Evolutionary conservation across 495 filamentous ascomycete genomes (phyloP).

Genomic region (Antarctomyces pellizariae): DNA sequence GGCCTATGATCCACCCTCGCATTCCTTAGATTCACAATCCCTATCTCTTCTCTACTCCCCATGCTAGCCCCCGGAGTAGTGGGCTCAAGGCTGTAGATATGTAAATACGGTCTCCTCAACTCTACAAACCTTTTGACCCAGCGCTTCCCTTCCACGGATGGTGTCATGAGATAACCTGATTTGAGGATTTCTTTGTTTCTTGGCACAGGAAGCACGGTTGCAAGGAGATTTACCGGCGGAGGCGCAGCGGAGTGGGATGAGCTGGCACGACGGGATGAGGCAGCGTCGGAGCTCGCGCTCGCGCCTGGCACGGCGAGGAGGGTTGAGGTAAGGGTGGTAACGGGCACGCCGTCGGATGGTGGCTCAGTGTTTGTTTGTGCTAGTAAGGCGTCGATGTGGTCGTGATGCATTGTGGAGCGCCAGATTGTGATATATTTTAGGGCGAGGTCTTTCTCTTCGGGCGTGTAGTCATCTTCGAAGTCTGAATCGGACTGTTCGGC

Average conservation of each 20-base stretch:
- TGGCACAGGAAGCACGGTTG: constrained; percentile 42
- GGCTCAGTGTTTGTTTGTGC: constrained; percentile 54
- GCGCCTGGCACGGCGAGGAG: constrained; percentile 14
- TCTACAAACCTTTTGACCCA: constrained; percentile 90
- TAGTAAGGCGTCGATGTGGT: constrained; percentile 48
- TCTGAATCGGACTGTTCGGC: constrained; percentile 3
- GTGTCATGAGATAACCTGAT: constrained; percentile 62
- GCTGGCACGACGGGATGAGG: constrained; percentile 5
- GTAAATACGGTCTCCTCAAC: constrained; percentile 75
- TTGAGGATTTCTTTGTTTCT: constrained; percentile 60
- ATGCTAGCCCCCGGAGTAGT: too few species aligned
- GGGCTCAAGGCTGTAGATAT: too few species aligned
- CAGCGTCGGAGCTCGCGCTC: constrained; percentile 3
- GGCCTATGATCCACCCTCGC: constrained; percentile 71
- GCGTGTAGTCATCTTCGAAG: constrained; percentile 21
- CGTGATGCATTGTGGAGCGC: constrained; percentile 49
- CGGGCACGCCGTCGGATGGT: constrained; percentile 39
- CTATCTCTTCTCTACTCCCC: constrained; percentile 71
- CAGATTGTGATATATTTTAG: constrained; percentile 56
- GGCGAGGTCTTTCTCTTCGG: constrained; percentile 33
- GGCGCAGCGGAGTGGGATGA: constrained; percentile 9
- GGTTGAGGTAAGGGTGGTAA: constrained; percentile 7
- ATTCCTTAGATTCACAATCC: constrained; percentile 66
- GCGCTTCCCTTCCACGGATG: constrained; percentile 43
- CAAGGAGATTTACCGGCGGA: constrained; percentile 30